Percentiles rank a stretch among this genome's conserved stretches.
Conservation (phyloP, 2,329 filamentous ascomycete species). For the Venturia oleaginea region DNA sequence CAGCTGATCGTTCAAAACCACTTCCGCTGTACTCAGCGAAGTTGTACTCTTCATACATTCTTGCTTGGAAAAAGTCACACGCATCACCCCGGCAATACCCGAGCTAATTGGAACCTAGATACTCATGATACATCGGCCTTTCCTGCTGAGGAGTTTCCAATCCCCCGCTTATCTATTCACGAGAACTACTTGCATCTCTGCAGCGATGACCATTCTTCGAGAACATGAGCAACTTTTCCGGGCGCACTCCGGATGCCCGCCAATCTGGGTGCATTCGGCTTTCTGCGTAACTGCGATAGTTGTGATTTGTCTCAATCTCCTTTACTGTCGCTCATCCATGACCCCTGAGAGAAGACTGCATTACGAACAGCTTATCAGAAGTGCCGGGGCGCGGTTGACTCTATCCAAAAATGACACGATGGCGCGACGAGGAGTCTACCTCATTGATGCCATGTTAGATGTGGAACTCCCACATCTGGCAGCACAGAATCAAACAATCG, state of each 20-base stretch:
- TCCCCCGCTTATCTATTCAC: slow-evolving; percentile 8
- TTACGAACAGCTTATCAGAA: background rate
- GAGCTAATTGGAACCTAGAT: background rate
- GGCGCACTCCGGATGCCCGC: background rate
- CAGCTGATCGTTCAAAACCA: background rate
- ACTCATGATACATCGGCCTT: slow-evolving; percentile 7
- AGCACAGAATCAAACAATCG: background rate
- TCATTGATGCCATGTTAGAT: slow-evolving; percentile 2
- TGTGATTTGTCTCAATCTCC: background rate
- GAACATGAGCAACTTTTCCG: slow-evolving; percentile 8
- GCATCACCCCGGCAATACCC: background rate
- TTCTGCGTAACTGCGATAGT: slow-evolving; percentile 9
- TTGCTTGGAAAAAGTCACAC: background rate
- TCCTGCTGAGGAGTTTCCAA: slow-evolving; percentile 2
- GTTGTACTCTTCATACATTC: background rate
- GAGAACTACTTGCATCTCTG: slow-evolving; percentile 1
- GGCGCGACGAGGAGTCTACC: background rate
- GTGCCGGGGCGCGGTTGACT: background rate
- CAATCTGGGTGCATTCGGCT: slow-evolving; percentile 2
- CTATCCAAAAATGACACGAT: background rate
- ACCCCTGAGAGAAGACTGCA: background rate
- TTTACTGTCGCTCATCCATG: slow-evolving; percentile 4
- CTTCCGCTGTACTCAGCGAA: background rate
- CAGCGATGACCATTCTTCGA: slow-evolving; percentile 6
- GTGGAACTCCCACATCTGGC: background rate